Conservation (phyloP, 257 asterid species). For the Nicotiana noctiflora region DNA sequence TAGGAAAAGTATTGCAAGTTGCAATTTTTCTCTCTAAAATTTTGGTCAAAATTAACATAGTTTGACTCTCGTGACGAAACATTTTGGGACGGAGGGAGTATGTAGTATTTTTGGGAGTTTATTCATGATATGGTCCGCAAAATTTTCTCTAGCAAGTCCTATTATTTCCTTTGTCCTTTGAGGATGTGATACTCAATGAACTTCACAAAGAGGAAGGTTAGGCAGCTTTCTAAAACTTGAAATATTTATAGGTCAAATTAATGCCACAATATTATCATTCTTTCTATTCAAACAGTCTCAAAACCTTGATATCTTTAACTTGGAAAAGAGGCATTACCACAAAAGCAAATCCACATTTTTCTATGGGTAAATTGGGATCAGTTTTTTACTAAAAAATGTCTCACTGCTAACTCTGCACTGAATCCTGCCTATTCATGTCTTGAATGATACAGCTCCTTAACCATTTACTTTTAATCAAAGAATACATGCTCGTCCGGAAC, state of each 20-base stretch:
- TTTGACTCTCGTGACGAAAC: too few species aligned
- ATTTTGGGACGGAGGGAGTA: too few species aligned
- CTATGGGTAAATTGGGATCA: background rate
- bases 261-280: background rate
- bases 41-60: too few species aligned
- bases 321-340: background rate
- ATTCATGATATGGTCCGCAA: background rate
- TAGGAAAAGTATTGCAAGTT: too few species aligned
- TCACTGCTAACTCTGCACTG: background rate
- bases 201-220: background rate
- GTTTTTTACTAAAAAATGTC: background rate
- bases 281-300: background rate
- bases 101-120: background rate
- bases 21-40: too few species aligned
- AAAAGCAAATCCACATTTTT: background rate
- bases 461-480: background rate
- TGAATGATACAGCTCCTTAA: slow-evolving; percentile 1
- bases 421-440: background rate
- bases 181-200: background rate
- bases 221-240: background rate
- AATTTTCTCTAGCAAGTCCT: background rate
- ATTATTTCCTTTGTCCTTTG: background rate
- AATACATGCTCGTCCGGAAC: background rate
- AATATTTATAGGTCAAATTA: background rate
- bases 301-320: background rate